These are phyloP conservation scores for Penicillium freii DNA, from an alignment of 2,329 filamentous ascomycete genomes.

Conservation along the genomic window DNA sequence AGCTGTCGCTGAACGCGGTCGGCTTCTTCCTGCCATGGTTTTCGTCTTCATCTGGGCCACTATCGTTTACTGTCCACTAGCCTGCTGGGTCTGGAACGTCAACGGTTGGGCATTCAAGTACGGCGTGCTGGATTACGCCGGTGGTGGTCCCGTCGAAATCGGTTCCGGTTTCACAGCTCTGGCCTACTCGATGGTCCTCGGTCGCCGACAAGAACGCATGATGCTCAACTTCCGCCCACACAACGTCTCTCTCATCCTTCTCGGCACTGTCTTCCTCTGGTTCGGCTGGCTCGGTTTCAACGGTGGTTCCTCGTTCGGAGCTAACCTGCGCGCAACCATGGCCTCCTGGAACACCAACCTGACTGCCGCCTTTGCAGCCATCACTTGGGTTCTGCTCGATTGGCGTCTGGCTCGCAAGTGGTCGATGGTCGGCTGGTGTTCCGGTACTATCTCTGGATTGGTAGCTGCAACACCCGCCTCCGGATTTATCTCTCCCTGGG, in stretches of 20 bases:
- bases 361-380: slow-evolving; percentile 85
- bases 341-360: slow-evolving; percentile 98
- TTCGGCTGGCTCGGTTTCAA: slow-evolving; percentile 99
- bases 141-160: slow-evolving; percentile 96
- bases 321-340: slow-evolving; percentile 90
- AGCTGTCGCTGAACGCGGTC: slow-evolving; percentile 88
- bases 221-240: slow-evolving; percentile 99
- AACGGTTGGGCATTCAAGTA: slow-evolving; percentile 91
- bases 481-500: slow-evolving; percentile 71
- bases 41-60: slow-evolving; percentile 97
- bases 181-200: slow-evolving; percentile 93
- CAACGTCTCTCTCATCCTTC: slow-evolving; percentile 95
- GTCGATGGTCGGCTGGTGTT: slow-evolving; percentile 92
- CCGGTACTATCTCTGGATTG: slow-evolving; percentile 79
- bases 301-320: slow-evolving; percentile 89
- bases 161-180: slow-evolving; percentile 88
- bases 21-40: slow-evolving; percentile 88
- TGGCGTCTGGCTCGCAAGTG: slow-evolving; percentile 92
- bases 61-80: slow-evolving; percentile 92
- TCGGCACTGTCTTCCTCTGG: slow-evolving; percentile 94
- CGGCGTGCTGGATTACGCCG: slow-evolving; percentile 93
- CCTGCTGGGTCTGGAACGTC: slow-evolving; percentile 94
- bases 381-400: slow-evolving; percentile 94
- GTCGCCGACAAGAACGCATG: slow-evolving; percentile 96
- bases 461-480: slow-evolving; percentile 84